These are phyloP conservation scores for Chlorella sp. DNA, from an alignment of 139 green algal genomes.

Conservation along the genomic window DNA sequence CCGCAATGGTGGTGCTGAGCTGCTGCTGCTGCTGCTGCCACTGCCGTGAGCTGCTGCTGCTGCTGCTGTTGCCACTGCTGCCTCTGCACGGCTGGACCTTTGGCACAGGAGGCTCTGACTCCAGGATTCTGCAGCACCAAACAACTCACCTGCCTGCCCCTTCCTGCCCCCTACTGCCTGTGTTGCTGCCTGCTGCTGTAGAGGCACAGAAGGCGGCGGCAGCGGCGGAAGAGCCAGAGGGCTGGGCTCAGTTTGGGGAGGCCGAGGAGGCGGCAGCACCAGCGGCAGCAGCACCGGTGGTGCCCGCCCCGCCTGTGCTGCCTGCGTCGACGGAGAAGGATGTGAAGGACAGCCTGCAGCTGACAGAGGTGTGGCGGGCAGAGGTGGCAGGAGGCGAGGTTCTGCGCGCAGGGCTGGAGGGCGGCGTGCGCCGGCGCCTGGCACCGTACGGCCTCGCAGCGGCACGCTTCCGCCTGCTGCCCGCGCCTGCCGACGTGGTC, in stretches of 20 bases:
- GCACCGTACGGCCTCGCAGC: slow-evolving; percentile 40
- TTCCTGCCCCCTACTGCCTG: background rate
- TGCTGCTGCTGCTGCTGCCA: background rate
- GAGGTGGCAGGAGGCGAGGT: slow-evolving; percentile 17
- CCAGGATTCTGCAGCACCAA: background rate
- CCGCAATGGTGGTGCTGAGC: background rate
- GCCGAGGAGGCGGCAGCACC: background rate
- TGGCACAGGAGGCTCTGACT: too few relatives aligned
- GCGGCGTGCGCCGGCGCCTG: slow-evolving; percentile 36
- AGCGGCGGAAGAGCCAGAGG: slow-evolving; percentile 14
- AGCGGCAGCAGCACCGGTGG: background rate
- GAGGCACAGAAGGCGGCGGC: slow-evolving; percentile 25
- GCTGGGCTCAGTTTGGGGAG: slow-evolving; percentile 24
- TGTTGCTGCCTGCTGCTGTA: background rate
- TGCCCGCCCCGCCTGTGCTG: background rate
- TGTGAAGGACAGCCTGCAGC: slow-evolving; percentile 40
- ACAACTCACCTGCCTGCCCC: background rate
- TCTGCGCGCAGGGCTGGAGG: slow-evolving; percentile 23
- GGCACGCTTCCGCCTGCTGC: slow-evolving; percentile 36
- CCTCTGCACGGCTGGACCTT: too few relatives aligned
- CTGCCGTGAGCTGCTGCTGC: background rate
- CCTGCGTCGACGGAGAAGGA: slow-evolving; percentile 16
- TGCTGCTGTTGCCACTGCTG: background rate
- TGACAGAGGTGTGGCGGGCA: slow-evolving; percentile 45
- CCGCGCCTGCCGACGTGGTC: background rate